A percentile compares a stretch with the other conserved stretches of the same genome.
These are phyloP conservation scores for Cichorium intybus DNA, from an alignment of 140 eudicot species.

Conservation along the genomic window DNA sequence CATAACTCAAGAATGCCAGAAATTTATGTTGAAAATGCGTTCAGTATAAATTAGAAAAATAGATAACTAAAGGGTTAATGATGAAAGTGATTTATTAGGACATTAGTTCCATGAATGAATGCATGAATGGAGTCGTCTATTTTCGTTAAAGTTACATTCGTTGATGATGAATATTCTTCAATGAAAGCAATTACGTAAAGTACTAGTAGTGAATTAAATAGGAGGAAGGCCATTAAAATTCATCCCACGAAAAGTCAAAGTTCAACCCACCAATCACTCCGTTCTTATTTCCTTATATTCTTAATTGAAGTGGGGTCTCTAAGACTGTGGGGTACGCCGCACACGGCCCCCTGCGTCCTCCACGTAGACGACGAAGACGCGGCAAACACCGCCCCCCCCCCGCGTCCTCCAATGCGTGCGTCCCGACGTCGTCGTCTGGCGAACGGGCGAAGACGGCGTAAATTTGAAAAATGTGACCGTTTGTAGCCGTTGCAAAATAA, in stretches of 20 bases:
- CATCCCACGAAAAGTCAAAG: conserved; percentile 12
- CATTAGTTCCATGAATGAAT: conserved; percentile 7
- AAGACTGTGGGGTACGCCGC: no score
- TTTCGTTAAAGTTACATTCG: conserved; percentile 7
- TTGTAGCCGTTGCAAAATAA: no score
- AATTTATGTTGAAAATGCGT: neutral
- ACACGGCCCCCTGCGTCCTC: no score
- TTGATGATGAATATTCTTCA: neutral
- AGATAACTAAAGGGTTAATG: neutral
- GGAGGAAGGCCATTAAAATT: conserved; percentile 1
- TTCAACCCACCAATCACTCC: conserved; percentile 20
- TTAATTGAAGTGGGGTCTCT: conserved; percentile 8
- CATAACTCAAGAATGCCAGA: neutral
- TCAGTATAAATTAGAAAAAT: neutral
- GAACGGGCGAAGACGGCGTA: no score
- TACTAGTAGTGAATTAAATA: conserved; percentile 12
- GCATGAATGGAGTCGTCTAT: neutral
- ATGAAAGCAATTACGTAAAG: neutral
- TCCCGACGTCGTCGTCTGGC: no score
- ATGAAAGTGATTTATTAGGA: neutral
- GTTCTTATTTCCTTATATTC: conserved; percentile 1
- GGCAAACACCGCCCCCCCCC: no score
- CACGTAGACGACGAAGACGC: no score
- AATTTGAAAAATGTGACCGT: no score
- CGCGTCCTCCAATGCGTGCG: no score